These are phyloP conservation scores for Aspergillus niger DNA, from an alignment of 2,329 filamentous ascomycete genomes.

Conservation along the genomic window DNA sequence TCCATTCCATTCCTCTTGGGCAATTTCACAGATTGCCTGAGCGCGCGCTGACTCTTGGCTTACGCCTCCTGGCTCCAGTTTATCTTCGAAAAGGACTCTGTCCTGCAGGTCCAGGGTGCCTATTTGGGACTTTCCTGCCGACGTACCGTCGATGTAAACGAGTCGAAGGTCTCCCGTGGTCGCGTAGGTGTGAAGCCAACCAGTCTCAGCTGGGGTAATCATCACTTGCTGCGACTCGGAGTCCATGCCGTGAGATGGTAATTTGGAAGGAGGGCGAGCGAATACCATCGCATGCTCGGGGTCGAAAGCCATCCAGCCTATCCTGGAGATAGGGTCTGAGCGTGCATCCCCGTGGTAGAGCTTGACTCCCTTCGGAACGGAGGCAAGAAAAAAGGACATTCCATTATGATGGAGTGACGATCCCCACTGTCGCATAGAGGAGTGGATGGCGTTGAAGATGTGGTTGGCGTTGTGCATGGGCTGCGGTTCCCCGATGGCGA, in stretches of 20 bases:
- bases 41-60: not conserved
- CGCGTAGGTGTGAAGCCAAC: not conserved
- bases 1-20: not conserved
- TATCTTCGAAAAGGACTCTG: not conserved
- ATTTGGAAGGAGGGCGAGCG: not conserved
- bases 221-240: not conserved
- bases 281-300: not conserved
- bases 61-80: not conserved
- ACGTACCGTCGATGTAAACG: not conserved
- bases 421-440: constrained; percentile 4
- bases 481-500: not conserved
- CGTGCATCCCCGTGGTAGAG: not conserved
- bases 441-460: constrained; percentile 6
- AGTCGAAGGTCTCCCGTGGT: not conserved
- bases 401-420: not conserved
- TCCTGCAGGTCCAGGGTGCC: constrained; percentile 2
- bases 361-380: not conserved
- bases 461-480: not conserved
- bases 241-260: not conserved
- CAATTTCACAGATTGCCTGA: not conserved
- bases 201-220: not conserved
- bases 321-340: not conserved
- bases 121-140: not conserved
- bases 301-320: constrained; percentile 2
- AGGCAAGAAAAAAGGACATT: not conserved